Percentiles rank a stretch among this genome's conserved stretches.
Evolutionary conservation across 2,329 filamentous ascomycete species (phyloP).

Genomic region (Fusarium brachygibbosum): DNA sequence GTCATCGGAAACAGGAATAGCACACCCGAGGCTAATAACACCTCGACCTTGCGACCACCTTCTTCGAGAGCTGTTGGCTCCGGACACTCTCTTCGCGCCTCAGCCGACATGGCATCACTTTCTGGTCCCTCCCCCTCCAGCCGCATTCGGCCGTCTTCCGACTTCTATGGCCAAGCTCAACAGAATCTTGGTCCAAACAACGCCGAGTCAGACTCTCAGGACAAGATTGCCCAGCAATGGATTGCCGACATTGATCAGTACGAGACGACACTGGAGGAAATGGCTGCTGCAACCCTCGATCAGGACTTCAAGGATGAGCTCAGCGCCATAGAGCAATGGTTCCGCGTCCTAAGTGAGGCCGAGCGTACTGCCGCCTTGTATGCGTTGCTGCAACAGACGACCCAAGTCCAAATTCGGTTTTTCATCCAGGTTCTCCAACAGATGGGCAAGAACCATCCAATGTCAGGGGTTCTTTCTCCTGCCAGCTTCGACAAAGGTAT

Average conservation of each 20-base stretch:
- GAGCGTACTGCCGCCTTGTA: constrained; percentile 96
- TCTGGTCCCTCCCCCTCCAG: constrained; percentile 74
- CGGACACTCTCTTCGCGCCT: constrained; percentile 90
- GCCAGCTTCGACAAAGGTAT: constrained; percentile 96
- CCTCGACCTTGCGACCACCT: constrained; percentile 85
- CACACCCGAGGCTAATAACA: constrained; percentile 90
- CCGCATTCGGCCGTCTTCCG: constrained; percentile 92
- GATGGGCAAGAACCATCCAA: constrained; percentile 98
- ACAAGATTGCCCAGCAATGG: constrained; percentile 97
- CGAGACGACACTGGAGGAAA: constrained; percentile 98
- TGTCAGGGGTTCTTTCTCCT: constrained; percentile 94
- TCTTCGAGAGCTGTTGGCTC: constrained; percentile 81
- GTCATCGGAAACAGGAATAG: constrained; percentile 91
- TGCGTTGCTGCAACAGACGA: constrained; percentile 96
- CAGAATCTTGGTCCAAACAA: constrained; percentile 76
- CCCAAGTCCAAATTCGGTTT: constrained; percentile 98
- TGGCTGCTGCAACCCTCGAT: constrained; percentile 98
- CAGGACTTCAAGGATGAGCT: constrained; percentile 99
- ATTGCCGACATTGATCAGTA: constrained; percentile 99
- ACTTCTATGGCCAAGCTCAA: constrained; percentile 87
- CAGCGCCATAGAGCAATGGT: constrained; percentile 99
- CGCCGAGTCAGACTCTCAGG: constrained; percentile 83
- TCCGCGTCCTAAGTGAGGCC: constrained; percentile 95
- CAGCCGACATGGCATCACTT: constrained; percentile 94
- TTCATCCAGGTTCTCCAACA: constrained; percentile 99